Conservation (phyloP, 495 filamentous ascomycete species). For the Penicillium argentinense region DNA sequence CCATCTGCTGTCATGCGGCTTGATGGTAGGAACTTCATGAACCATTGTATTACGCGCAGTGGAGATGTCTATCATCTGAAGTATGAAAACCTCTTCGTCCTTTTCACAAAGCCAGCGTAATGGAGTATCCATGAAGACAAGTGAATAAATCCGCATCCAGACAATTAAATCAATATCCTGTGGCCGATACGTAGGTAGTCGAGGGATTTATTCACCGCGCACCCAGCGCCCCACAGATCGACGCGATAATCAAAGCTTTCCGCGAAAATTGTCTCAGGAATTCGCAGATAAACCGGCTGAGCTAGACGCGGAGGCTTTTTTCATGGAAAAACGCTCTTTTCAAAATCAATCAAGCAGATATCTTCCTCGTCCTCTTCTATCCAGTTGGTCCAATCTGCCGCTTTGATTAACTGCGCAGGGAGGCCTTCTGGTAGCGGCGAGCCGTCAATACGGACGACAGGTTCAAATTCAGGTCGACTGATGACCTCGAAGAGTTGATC, state of each 20-base stretch:
- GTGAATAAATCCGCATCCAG: slow-evolving; percentile 24
- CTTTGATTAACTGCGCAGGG: slow-evolving; percentile 34
- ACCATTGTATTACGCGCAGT: slow-evolving; percentile 8
- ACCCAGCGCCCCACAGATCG: slow-evolving; percentile 42
- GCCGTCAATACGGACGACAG: slow-evolving; percentile 27
- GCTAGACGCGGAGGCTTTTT: slow-evolving; percentile 26
- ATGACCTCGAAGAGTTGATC: slow-evolving; percentile 27
- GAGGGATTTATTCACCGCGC: slow-evolving; percentile 25
- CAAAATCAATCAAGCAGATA: slow-evolving; percentile 38
- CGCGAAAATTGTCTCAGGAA: slow-evolving; percentile 41
- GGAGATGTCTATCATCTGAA: slow-evolving; percentile 20
- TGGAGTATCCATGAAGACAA: slow-evolving; percentile 17
- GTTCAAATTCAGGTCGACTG: slow-evolving; percentile 26
- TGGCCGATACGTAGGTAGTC: slow-evolving; percentile 4
- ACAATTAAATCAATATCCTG: neutral
- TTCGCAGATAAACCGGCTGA: slow-evolving; percentile 29
- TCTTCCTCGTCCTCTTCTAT: slow-evolving; percentile 40
- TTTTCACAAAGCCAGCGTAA: slow-evolving; percentile 23
- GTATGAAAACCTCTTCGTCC: slow-evolving; percentile 13
- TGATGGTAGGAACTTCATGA: slow-evolving; percentile 14
- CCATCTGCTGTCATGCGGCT: slow-evolving; percentile 14
- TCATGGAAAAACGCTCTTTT: slow-evolving; percentile 33
- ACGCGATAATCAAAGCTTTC: slow-evolving; percentile 37
- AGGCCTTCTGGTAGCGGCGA: slow-evolving; percentile 25
- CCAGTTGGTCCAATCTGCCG: slow-evolving; percentile 32